Evolutionary conservation across 225 moss, liverwort and hornwort genomes (phyloP), one percentile per base, ranked within the genome.

Genomic region (Neckera pumila): DNA sequence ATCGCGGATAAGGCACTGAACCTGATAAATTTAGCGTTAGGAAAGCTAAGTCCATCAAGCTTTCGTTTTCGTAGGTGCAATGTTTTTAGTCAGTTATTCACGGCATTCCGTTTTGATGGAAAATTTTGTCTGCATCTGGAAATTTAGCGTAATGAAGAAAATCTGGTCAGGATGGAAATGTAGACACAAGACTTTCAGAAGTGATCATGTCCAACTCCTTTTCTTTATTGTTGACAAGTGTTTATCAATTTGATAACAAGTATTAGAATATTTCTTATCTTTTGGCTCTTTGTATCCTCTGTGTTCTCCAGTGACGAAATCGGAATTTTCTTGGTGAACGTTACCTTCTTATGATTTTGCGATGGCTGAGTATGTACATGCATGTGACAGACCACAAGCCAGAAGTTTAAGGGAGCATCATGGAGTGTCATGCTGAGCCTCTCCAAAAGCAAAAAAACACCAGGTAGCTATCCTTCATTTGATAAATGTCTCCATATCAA

Each of bases 351-450:
- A 72, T 75, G 74, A 53, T 51, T 76, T 83, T 80, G 53, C 75
- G 65, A 79, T 62, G 63, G 33, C 70, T 85, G 70, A 90, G 59
- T 74, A 59, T 66, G 63, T 79, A 70, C 42, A 58, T 89, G 77
- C 76, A n/a, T 89, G 70, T 79, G 75, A 81, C 93, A 95, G 93
- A 91, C 90, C 49, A 74, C 92, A 26, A 89, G 91, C 77, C 94
- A 93, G 89, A 95, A 92, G 85, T 93, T 96, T 66, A 93, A 89
- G 86, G 92, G 92, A 85, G 86, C 91, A 77, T 90, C 95, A 23
- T 93, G 93, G 92, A 93, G 94, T 90, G 85, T 96, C 47, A 92
- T 96, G 90, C 69, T 95, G 87, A 88, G 95, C 63, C 67, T 96
- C 64, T 87, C 93, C 27, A 89, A 86, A 61, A 91, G 88, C 78